Conservation (phyloP, 805 yeast genomes). For the Saturnispora sekii region DNA sequence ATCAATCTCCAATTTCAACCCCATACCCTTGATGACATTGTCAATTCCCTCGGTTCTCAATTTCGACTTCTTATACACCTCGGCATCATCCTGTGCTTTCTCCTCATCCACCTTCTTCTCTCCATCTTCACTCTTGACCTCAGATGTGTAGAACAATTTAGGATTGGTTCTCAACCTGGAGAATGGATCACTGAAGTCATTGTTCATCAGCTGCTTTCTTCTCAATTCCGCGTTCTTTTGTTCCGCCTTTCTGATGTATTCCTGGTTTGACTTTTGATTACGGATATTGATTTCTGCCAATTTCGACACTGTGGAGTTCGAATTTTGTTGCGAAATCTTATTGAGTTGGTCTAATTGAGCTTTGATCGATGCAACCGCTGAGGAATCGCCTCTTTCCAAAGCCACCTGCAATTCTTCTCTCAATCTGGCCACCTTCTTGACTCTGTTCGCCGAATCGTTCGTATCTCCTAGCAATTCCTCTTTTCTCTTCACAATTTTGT, state of each 20-base stretch:
- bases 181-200: conserved; percentile 58
- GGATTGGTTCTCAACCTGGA: conserved; percentile 83
- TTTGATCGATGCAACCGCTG: conserved; percentile 36
- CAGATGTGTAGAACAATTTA: conserved; percentile 62
- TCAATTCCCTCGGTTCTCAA: conserved; percentile 26
- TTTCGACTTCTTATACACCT: conserved; percentile 11
- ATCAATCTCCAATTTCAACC: conserved; percentile 22
- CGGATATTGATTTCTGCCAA: conserved; percentile 73
- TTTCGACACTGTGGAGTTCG: conserved; percentile 26
- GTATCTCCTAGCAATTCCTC: conserved; percentile 46
- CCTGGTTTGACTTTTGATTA: conserved; percentile 73
- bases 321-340: conserved; percentile 6
- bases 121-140: conserved; percentile 30
- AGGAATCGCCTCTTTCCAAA: conserved; percentile 42
- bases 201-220: conserved; percentile 36
- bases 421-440: conserved; percentile 60
- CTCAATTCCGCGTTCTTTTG: conserved; percentile 48
- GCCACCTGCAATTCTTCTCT: conserved; percentile 74
- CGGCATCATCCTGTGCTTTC: conserved; percentile 37
- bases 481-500: conserved; percentile 67
- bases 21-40: conserved; percentile 21
- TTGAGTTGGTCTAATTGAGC: conserved; percentile 2
- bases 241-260: conserved; percentile 73
- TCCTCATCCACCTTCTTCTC: conserved; percentile 41
- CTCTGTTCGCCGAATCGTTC: conserved; percentile 61